Conservation (phyloP, 352 stramenopile genomes). For the Phytophthora tubulina region DNA sequence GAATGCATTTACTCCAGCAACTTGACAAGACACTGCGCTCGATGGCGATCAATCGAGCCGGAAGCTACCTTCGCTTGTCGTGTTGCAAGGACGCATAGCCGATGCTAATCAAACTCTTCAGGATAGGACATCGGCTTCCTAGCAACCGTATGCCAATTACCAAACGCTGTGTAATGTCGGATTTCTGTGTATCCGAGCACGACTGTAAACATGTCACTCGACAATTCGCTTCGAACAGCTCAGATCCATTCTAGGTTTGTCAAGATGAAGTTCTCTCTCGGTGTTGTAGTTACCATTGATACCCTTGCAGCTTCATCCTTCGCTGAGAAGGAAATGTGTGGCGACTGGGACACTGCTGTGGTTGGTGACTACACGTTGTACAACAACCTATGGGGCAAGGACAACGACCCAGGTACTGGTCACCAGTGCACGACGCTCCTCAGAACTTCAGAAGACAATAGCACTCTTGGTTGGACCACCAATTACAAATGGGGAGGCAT, state of each 20-base stretch:
- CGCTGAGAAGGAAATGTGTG: constrained; percentile 38
- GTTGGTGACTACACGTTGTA: constrained; percentile 50
- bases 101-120: not conserved
- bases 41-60: not conserved
- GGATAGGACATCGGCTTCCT: constrained; percentile 13
- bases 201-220: constrained; percentile 15
- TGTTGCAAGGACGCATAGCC: not conserved
- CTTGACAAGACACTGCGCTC: no score
- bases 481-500: constrained; percentile 36
- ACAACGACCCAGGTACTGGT: constrained; percentile 33
- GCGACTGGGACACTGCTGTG: constrained; percentile 41
- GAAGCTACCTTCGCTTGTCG: not conserved
- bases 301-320: constrained; percentile 15
- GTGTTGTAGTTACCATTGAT: not conserved
- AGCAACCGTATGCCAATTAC: constrained; percentile 4
- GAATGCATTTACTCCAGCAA: no score
- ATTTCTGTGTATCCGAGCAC: not conserved
- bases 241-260: not conserved
- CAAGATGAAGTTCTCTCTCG: constrained; percentile 37
- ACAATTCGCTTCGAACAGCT: constrained; percentile 15
- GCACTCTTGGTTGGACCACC: constrained; percentile 32
- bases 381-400: constrained; percentile 51
- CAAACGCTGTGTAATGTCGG: not conserved
- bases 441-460: constrained; percentile 20
- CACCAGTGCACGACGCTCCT: constrained; percentile 35